Conservation (phyloP, 1,284 basidiomycete species). For the Vanrija humicola region DNA sequence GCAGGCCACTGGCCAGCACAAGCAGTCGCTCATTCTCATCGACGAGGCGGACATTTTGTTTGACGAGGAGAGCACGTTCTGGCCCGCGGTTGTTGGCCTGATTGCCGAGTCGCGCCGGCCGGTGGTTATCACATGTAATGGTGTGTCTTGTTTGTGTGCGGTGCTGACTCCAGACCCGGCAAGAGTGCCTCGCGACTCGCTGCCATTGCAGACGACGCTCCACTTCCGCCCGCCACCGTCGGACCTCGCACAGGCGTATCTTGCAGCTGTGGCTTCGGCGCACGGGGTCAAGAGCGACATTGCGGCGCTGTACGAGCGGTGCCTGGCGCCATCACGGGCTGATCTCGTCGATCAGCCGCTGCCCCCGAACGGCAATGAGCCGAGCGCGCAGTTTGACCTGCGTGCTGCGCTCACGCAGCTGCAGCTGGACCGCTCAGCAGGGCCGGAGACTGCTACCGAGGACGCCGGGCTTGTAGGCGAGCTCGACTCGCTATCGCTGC, state of each 20-base stretch:
- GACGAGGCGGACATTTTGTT: conserved; percentile 96
- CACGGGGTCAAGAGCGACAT: conserved; percentile 10
- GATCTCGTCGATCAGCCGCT: conserved; percentile 38
- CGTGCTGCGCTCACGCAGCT: conserved; percentile 59
- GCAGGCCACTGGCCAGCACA: conserved; percentile 14
- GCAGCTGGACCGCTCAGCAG: conserved; percentile 51
- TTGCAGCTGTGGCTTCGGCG: conserved; percentile 57
- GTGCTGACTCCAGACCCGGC: conserved; percentile 57
- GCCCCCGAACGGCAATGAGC: conserved; percentile 49
- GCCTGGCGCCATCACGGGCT: conserved; percentile 25
- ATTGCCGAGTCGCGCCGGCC: conserved; percentile 78
- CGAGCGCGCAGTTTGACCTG: conserved; percentile 55
- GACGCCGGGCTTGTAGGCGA: not conserved
- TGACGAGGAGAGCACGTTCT: conserved; percentile 86
- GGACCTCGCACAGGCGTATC: conserved; percentile 63
- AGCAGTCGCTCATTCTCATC: conserved; percentile 87
- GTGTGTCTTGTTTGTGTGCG: conserved; percentile 52
- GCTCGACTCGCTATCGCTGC: not conserved
- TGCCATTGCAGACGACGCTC: conserved; percentile 74
- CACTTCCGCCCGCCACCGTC: conserved; percentile 61
- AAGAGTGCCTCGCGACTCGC: conserved; percentile 63
- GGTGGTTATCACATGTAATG: conserved; percentile 87
- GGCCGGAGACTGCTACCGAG: too few species aligned
- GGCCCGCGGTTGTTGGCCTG: conserved; percentile 74
- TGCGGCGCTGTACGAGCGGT: conserved; percentile 32